phyloP scores from a whole-genome alignment of 2,329 filamentous ascomycete genomes.

The Neurospora sp. region DNA sequence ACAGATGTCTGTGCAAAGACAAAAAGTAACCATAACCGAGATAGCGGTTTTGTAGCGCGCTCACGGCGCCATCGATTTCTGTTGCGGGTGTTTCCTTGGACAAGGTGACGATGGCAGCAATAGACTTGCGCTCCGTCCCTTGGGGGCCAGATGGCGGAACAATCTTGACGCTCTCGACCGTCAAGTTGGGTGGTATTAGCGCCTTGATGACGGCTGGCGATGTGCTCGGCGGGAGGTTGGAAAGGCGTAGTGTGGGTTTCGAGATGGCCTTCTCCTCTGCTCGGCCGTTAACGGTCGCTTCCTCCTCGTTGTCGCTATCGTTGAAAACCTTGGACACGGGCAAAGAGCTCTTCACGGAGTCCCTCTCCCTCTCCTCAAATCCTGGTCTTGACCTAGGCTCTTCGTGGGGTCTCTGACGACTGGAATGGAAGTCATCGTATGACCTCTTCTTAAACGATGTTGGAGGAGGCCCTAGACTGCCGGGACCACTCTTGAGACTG shows the following conservation, averaged over 20 bases:
- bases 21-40: conserved; percentile 78
- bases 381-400: conserved; percentile 21
- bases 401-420: conserved; percentile 23
- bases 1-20: conserved; percentile 71
- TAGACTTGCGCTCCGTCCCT: conserved; percentile 57
- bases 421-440: conserved; percentile 35
- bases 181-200: conserved; percentile 48
- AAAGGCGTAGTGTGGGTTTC: conserved; percentile 52
- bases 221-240: conserved; percentile 50
- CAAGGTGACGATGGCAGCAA: conserved; percentile 71
- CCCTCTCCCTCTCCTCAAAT: conserved; percentile 25
- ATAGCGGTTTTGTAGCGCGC: conserved; percentile 70
- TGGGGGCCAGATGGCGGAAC: conserved; percentile 43
- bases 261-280: conserved; percentile 50
- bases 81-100: conserved; percentile 71
- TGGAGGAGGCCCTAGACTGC: conserved; percentile 48
- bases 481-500: conserved; percentile 51
- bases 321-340: conserved; percentile 64
- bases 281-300: conserved; percentile 29
- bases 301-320: conserved; percentile 52
- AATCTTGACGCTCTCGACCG: conserved; percentile 65
- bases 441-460: conserved; percentile 45
- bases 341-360: conserved; percentile 29
- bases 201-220: conserved; percentile 51
- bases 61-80: conserved; percentile 75